Evolutionary conservation across 306 rosid species (phyloP).

Genomic region (Sicyos baderoa): DNA sequence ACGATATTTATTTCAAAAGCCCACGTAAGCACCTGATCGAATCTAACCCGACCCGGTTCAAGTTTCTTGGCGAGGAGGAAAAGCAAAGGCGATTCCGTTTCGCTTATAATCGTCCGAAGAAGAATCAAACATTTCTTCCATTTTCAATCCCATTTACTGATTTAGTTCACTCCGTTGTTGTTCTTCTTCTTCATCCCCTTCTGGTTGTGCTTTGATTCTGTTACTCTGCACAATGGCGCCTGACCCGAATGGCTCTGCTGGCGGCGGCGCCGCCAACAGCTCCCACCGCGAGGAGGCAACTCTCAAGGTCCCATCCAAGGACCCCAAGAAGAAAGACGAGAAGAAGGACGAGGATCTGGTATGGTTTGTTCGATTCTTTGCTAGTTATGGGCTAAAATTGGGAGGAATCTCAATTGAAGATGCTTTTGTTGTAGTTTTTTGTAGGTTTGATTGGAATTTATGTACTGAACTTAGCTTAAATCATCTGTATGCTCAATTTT

Average conservation of each 20-base stretch:
- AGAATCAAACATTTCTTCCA: neutral
- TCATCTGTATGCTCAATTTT: neutral
- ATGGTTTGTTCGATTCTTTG: conserved; percentile 1
- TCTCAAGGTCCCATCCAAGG: conserved; percentile 37
- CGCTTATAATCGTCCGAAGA: neutral
- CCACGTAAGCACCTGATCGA: neutral
- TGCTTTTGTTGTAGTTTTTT: neutral
- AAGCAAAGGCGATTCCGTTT: neutral
- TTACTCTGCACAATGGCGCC: conserved; percentile 52
- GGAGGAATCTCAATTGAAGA: neutral
- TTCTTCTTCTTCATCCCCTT: neutral
- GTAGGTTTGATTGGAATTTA: neutral
- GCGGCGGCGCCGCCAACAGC: conserved; percentile 46
- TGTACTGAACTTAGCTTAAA: conserved; percentile 8
- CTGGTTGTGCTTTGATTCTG: conserved; percentile 26
- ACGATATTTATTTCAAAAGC: neutral
- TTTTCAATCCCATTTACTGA: conserved; percentile 11
- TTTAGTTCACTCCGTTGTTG: neutral
- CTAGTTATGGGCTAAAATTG: neutral
- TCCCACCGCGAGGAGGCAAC: conserved; percentile 49
- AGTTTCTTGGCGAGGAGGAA: conserved; percentile 40
- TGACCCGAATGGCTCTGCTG: conserved; percentile 50
- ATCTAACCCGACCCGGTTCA: conserved; percentile 12
- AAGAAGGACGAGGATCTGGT: conserved; percentile 85
- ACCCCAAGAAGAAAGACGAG: conserved; percentile 76